These are phyloP conservation scores for Populus euphratica DNA, from an alignment of 345 rosid genomes.

Conservation along the genomic window DNA sequence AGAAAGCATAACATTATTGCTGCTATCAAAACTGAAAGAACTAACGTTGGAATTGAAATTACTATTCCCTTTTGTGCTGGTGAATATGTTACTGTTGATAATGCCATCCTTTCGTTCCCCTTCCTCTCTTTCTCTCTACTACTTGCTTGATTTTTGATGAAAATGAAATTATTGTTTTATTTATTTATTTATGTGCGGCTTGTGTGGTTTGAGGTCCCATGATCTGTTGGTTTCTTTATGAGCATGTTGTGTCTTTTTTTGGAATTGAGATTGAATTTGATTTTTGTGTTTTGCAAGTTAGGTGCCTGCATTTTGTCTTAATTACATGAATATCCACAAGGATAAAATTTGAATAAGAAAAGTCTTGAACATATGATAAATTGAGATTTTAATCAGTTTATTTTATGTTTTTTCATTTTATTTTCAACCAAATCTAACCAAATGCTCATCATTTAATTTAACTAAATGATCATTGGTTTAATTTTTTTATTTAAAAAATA, in stretches of 20 bases:
- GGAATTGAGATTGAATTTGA: not conserved
- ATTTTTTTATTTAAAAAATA: too few species aligned
- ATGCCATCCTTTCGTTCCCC: conserved; percentile 3
- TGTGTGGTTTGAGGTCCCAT: not conserved
- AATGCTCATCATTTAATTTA: too few species aligned
- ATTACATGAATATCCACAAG: not conserved
- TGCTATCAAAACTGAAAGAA: conserved; percentile 56
- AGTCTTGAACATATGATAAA: too few species aligned
- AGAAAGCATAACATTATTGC: conserved; percentile 69
- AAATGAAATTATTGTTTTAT: not conserved
- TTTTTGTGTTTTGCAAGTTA: not conserved
- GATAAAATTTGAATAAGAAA: too few species aligned
- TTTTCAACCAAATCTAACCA: too few species aligned
- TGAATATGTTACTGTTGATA: not conserved
- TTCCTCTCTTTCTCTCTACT: not conserved
- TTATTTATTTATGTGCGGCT: not conserved
- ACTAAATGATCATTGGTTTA: too few species aligned
- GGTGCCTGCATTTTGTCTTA: not conserved
- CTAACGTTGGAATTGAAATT: conserved; percentile 60
- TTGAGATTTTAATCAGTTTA: too few species aligned
- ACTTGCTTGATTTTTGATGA: not conserved
- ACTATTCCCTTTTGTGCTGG: conserved; percentile 57
- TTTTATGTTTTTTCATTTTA: too few species aligned
- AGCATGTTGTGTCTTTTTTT: not conserved
- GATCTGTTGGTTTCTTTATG: not conserved